phyloP scores from a whole-genome alignment of 2,329 filamentous ascomycete genomes.

The Fonsecaea multimorphosa region DNA sequence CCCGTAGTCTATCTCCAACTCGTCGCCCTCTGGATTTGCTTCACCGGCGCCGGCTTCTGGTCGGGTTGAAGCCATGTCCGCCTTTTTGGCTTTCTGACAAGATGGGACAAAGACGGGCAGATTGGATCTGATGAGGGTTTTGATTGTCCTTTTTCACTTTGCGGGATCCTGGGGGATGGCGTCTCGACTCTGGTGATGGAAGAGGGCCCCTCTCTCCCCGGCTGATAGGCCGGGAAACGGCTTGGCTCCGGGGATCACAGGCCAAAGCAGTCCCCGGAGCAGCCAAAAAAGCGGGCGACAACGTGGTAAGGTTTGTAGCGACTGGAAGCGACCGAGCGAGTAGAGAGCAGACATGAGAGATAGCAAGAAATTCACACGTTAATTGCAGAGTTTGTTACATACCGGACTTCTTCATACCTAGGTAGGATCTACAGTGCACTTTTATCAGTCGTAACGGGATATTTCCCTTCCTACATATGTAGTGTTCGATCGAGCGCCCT shows the following conservation, averaged over 20 bases:
- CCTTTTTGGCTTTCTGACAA: not conserved
- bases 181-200: not conserved
- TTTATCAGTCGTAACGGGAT: no score
- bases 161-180: not conserved
- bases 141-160: not conserved
- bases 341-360: no score
- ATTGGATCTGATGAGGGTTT: not conserved
- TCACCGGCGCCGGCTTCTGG: not conserved
- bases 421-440: no score
- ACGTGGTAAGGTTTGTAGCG: not conserved
- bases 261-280: not conserved
- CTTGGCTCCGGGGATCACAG: not conserved
- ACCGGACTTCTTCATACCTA: no score
- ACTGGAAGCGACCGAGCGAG: no score
- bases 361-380: no score
- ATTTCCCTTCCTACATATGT: no score
- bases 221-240: not conserved
- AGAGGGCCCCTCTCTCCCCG: not conserved
- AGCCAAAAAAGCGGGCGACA: constrained; percentile 5
- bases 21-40: not conserved
- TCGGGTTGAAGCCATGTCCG: not conserved
- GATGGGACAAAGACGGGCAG: not conserved
- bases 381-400: no score
- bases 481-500: no score
- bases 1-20: constrained; percentile 12